Evolutionary conservation across 768 basidiomycete species (phyloP).

Genomic region (Lepiota subincarnata): DNA sequence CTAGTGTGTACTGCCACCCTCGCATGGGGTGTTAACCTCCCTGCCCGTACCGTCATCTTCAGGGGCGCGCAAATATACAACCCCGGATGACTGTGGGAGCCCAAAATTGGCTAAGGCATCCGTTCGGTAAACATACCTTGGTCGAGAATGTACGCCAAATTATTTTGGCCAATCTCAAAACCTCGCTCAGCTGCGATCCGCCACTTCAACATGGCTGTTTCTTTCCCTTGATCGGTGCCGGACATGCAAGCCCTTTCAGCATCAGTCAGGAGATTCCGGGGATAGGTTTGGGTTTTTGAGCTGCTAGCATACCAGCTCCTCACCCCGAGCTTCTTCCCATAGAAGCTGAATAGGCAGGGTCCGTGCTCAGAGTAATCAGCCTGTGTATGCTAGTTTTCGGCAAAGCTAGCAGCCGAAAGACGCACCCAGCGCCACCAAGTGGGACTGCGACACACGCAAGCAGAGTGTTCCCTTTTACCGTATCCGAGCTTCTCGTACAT

Average conservation of each 20-base stretch:
- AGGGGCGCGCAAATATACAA: slow-evolving; percentile 99
- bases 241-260: slow-evolving; percentile 75
- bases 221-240: slow-evolving; percentile 65
- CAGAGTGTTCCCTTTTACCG: slow-evolving; percentile 64
- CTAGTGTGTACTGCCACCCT: slow-evolving; percentile 96
- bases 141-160: slow-evolving; percentile 88
- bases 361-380: slow-evolving; percentile 16
- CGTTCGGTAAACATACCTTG: slow-evolving; percentile 54
- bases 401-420: slow-evolving; percentile 12
- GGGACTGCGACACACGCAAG: slow-evolving; percentile 54
- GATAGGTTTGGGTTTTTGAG: slow-evolving; percentile 15
- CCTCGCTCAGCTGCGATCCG: slow-evolving; percentile 94
- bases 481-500: slow-evolving; percentile 67
- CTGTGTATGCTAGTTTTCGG: not conserved
- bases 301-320: slow-evolving; percentile 41
- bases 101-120: not conserved
- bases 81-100: slow-evolving; percentile 55
- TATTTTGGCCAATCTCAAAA: slow-evolving; percentile 90
- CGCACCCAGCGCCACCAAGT: slow-evolving; percentile 58
- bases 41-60: slow-evolving; percentile 97
- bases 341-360: slow-evolving; percentile 32
- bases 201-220: slow-evolving; percentile 89
- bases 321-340: slow-evolving; percentile 40
- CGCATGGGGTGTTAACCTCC: slow-evolving; percentile 99
- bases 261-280: slow-evolving; percentile 72